These are phyloP conservation scores for Aspergillus bertholletiae DNA, from an alignment of 495 filamentous ascomycete genomes.

Conservation along the genomic window DNA sequence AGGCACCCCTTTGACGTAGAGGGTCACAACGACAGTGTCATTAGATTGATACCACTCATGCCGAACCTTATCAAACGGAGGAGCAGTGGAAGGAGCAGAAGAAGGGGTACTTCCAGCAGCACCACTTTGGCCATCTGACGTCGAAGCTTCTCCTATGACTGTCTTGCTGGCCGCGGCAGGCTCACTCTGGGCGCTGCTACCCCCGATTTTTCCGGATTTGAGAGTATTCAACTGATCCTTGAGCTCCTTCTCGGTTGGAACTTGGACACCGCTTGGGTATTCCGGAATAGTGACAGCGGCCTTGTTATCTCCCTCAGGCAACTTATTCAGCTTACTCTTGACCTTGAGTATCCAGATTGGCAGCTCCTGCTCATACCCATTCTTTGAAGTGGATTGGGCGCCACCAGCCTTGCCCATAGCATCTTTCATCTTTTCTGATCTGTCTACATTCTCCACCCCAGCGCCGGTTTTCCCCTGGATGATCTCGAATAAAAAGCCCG, in stretches of 20 bases:
- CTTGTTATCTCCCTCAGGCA: slow-evolving; percentile 58
- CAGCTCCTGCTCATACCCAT: slow-evolving; percentile 44
- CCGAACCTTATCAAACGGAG: slow-evolving; percentile 52
- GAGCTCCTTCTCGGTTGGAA: slow-evolving; percentile 38
- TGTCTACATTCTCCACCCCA: slow-evolving; percentile 39
- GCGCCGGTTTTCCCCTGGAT: slow-evolving; percentile 57
- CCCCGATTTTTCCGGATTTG: slow-evolving; percentile 22
- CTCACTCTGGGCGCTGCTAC: neutral
- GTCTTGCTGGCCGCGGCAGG: neutral
- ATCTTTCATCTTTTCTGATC: slow-evolving; percentile 29
- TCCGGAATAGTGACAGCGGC: slow-evolving; percentile 56
- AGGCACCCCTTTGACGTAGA: slow-evolving; percentile 69
- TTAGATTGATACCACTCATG: slow-evolving; percentile 79
- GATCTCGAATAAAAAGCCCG: slow-evolving; percentile 66
- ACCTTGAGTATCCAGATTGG: slow-evolving; percentile 62
- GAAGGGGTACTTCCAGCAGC: slow-evolving; percentile 2
- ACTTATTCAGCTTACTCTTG: slow-evolving; percentile 42
- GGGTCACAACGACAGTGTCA: slow-evolving; percentile 61
- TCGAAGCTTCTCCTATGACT: neutral
- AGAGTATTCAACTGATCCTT: slow-evolving; percentile 30
- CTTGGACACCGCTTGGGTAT: slow-evolving; percentile 53
- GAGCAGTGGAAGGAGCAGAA: slow-evolving; percentile 5
- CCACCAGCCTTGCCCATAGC: slow-evolving; percentile 32
- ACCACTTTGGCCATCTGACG: slow-evolving; percentile 7
- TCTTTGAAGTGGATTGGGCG: slow-evolving; percentile 50